Base-by-base conservation (phyloP, 1,284 basidiomycete genomes). In the Ganoderma lingzhi region DNA sequence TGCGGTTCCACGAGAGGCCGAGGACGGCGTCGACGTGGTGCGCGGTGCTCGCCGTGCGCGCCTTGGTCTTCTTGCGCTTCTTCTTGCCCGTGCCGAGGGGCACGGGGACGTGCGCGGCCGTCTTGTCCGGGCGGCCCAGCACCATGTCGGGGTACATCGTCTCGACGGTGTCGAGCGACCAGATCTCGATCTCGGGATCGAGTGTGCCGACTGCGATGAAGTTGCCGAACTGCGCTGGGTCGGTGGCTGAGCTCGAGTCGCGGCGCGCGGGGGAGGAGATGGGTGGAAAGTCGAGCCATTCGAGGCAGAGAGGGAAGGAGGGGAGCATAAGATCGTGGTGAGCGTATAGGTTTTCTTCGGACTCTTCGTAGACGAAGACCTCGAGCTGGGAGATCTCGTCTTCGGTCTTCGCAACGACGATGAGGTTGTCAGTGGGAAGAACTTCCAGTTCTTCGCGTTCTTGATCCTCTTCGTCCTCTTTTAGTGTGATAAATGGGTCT, bases 241-340 rank as follows among this genome's bases (percentile, higher is more conserved):
- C 70, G 19, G 81, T 74, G 9, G 80, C 74, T 15, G 67, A 5
- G 83, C 23, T 23, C 23, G 75, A 19, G 81, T 78, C 73, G 45
- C 83, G 81, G 44, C 86, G 80, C 45, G 83, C 82, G 19, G 81
- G 76, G 15, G 82, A 78, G 30, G 86, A 85, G 19, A 88, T 84
- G 28, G 96, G 94, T 14, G 92, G 88, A 80, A 96, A 99, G 81
- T 99, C 96, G 73, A 99, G 92, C 98, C 98, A 99, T 86, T 99
- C 98, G 69, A 99, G 92, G 77, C 97, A 99, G 69, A 99, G 92
- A 3, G 98, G 98, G 84, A 99, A 98, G 70, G 96, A 94, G 68
- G 97, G 97, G 19, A 99, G 89, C 91, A 99, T 95, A 77, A 99
- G 88, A 81, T 99, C 98, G 83, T 99, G 98, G 80, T 99, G 98